A percentile compares a stretch with the other conserved stretches of the same genome.
phyloP scores from a whole-genome alignment of 169 alveolate genomes.

The Cytauxzoon felis region DNA sequence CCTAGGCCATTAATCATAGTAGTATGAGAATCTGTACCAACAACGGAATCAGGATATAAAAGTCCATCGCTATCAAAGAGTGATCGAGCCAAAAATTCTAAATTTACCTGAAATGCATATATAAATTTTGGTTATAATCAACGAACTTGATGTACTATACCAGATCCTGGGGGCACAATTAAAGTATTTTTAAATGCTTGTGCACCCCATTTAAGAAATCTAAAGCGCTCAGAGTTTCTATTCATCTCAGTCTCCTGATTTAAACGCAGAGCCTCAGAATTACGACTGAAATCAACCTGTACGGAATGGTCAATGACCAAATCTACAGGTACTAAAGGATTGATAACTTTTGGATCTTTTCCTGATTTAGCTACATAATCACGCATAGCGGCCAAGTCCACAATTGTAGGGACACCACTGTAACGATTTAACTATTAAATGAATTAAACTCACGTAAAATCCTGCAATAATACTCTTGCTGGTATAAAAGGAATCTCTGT shows the following conservation, averaged over 20 bases:
- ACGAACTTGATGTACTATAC: conserved; percentile 91
- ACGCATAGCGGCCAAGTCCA: conserved; percentile 96
- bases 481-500: conserved; percentile 95
- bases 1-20: conserved; percentile 97
- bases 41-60: conserved; percentile 92
- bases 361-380: conserved; percentile 89
- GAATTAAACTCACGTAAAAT: conserved; percentile 77
- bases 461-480: conserved; percentile 93
- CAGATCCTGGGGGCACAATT: conserved; percentile 96
- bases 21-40: conserved; percentile 96
- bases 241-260: conserved; percentile 89
- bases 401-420: conserved; percentile 93
- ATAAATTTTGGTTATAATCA: conserved; percentile 66
- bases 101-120: conserved; percentile 80
- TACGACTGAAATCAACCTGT: conserved; percentile 90
- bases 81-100: conserved; percentile 81
- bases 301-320: conserved; percentile 93
- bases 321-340: conserved; percentile 94
- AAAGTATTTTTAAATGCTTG: conserved; percentile 87
- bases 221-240: conserved; percentile 90
- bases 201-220: conserved; percentile 95
- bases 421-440: background rate
- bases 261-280: conserved; percentile 81
- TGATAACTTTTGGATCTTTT: conserved; percentile 86
- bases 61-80: conserved; percentile 70